Evolutionary conservation across 2,329 filamentous ascomycete genomes (phyloP).

Genomic region (Cladosporium austrohemisphaericum): DNA sequence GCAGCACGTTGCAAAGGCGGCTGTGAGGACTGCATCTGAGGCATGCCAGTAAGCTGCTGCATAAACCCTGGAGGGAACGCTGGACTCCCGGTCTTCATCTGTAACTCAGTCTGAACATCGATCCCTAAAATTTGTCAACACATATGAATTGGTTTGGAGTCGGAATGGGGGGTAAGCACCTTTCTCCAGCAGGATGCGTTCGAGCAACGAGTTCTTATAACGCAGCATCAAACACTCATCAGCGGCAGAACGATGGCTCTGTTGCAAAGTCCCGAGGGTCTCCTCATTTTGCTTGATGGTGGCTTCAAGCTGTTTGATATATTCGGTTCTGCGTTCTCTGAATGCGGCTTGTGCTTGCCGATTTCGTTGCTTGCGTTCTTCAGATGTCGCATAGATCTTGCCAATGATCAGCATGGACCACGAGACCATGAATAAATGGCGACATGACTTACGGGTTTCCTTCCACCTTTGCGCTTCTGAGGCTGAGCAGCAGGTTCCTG

Average conservation of each 20-base stretch:
- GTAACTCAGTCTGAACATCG: constrained; percentile 93
- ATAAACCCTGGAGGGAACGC: constrained; percentile 63
- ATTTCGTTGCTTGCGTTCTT: constrained; percentile 97
- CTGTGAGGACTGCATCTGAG: constrained; percentile 45
- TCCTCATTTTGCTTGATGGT: constrained; percentile 97
- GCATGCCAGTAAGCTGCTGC: constrained; percentile 57
- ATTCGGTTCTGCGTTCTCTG: constrained; percentile 92
- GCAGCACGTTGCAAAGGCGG: constrained; percentile 72
- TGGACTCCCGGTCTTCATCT: constrained; percentile 85
- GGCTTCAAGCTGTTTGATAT: constrained; percentile 97
- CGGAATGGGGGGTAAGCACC: constrained; percentile 52
- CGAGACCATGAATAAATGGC: not conserved
- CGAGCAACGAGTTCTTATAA: constrained; percentile 95
- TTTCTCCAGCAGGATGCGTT: constrained; percentile 94
- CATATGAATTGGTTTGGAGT: not conserved
- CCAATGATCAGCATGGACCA: not conserved
- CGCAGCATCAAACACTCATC: constrained; percentile 97
- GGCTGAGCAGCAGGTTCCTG: constrained; percentile 43
- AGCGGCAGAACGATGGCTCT: constrained; percentile 87
- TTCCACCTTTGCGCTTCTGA: constrained; percentile 93
- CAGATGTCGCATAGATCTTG: constrained; percentile 96
- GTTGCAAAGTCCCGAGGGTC: constrained; percentile 84
- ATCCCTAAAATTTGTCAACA: constrained; percentile 59
- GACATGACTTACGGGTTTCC: constrained; percentile 80
- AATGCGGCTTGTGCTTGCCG: constrained; percentile 96